These are phyloP conservation scores for Candida chauliodis DNA, from an alignment of 805 yeast species.

Conservation along the genomic window DNA sequence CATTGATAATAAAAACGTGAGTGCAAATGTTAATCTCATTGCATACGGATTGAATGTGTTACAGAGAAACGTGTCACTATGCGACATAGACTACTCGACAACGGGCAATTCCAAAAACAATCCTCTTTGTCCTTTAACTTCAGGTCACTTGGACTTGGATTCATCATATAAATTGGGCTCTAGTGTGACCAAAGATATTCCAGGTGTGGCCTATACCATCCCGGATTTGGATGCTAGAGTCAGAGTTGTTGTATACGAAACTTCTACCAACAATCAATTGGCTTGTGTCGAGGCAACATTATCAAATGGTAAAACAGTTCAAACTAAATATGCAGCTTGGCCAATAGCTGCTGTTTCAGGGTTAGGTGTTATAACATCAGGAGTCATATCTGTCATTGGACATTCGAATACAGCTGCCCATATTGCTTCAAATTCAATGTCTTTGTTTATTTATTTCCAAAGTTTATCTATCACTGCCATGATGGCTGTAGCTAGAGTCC, in stretches of 20 bases:
- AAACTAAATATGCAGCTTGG: conserved; percentile 90
- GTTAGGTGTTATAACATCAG: conserved; percentile 81
- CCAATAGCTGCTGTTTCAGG: conserved; percentile 92
- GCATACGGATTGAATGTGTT: conserved; percentile 78
- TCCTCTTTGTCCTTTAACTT: conserved; percentile 73
- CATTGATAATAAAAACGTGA: conserved; percentile 53
- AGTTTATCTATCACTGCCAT: conserved; percentile 85
- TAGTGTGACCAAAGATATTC: conserved; percentile 52
- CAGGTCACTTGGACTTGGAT: conserved; percentile 79
- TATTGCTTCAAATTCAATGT: conserved; percentile 93
- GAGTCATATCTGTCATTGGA: conserved; percentile 81
- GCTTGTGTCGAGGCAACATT: conserved; percentile 93
- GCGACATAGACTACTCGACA: conserved; percentile 46
- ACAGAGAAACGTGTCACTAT: conserved; percentile 54
- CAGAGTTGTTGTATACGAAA: conserved; percentile 55
- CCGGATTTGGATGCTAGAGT: conserved; percentile 96
- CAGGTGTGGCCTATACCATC: conserved; percentile 80
- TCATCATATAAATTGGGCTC: conserved; percentile 44
- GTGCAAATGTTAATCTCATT: conserved; percentile 61
- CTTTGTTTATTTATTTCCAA: conserved; percentile 92
- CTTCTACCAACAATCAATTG: conserved; percentile 44
- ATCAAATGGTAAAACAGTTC: conserved; percentile 89
- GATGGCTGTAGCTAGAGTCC: conserved; percentile 91
- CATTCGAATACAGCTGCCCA: conserved; percentile 93
- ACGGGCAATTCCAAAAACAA: conserved; percentile 2